phyloP scores from a whole-genome alignment of 495 filamentous ascomycete species.

The Aspergillus heteromorphus region DNA sequence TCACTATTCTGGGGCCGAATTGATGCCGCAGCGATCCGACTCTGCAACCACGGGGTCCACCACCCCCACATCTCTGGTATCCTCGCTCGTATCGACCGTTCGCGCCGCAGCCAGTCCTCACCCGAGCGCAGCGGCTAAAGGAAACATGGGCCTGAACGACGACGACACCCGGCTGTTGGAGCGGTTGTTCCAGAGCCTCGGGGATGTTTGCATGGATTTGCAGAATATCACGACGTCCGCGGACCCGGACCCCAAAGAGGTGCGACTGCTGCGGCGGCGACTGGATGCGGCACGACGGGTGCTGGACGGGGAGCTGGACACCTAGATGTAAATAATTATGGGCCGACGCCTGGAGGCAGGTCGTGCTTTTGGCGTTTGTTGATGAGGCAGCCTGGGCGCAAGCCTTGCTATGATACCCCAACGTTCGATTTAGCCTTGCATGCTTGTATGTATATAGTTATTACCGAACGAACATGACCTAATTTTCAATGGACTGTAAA shows the following conservation, averaged over 20 bases:
- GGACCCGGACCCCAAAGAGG: slow-evolving; percentile 52
- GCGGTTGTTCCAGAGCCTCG: slow-evolving; percentile 66
- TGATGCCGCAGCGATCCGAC: slow-evolving; percentile 20
- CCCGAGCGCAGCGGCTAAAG: slow-evolving; percentile 16
- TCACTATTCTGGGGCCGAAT: neutral
- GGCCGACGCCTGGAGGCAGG: too few species aligned
- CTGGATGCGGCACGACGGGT: slow-evolving; percentile 68
- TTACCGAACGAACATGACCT: neutral
- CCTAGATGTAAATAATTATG: slow-evolving; percentile 9
- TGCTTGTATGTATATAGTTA: slow-evolving; percentile 6
- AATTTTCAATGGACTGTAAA: too few species aligned
- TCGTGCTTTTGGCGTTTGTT: slow-evolving; percentile 8
- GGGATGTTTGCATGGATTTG: slow-evolving; percentile 61
- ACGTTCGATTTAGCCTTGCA: slow-evolving; percentile 12
- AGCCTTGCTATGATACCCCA: slow-evolving; percentile 12
- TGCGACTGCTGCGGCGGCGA: slow-evolving; percentile 56
- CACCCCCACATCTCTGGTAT: slow-evolving; percentile 35
- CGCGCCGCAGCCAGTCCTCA: slow-evolving; percentile 36
- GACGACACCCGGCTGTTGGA: slow-evolving; percentile 75
- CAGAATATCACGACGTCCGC: slow-evolving; percentile 48
- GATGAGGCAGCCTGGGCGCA: slow-evolving; percentile 1
- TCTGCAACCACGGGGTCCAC: slow-evolving; percentile 26
- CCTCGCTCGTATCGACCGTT: slow-evolving; percentile 35
- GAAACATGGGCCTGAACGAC: slow-evolving; percentile 48
- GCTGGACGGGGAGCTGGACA: slow-evolving; percentile 59